A percentile compares a stretch with the other conserved stretches of the same genome.
Conservation (phyloP, 805 yeast species). For the Wickerhamia fluorescens region DNA sequence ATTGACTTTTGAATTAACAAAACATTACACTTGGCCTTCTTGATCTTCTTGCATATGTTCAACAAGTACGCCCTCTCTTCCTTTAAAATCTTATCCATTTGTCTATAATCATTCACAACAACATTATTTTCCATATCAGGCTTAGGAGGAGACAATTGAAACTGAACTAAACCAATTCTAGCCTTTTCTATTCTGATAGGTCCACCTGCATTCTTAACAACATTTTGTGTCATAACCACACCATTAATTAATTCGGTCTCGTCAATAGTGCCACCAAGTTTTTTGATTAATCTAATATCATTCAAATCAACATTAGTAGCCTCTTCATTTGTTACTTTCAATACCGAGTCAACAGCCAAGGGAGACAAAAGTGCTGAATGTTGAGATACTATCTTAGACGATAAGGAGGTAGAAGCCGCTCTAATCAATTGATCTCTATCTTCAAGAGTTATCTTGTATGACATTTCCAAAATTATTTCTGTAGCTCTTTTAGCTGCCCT, state of each 20-base stretch:
- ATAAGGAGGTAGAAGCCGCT: slow-evolving; percentile 92
- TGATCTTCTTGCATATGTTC: slow-evolving; percentile 92
- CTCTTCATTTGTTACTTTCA: slow-evolving; percentile 59
- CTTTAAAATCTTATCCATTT: slow-evolving; percentile 96
- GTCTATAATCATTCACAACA: slow-evolving; percentile 95
- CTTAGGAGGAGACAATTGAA: slow-evolving; percentile 93
- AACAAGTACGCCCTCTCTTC: slow-evolving; percentile 95
- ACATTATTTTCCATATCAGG: slow-evolving; percentile 98
- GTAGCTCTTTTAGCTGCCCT: slow-evolving; percentile 80
- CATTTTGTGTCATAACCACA: slow-evolving; percentile 87
- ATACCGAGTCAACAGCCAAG: slow-evolving; percentile 87
- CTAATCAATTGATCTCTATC: slow-evolving; percentile 80
- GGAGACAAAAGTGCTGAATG: slow-evolving; percentile 83
- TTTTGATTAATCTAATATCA: slow-evolving; percentile 84
- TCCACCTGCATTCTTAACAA: slow-evolving; percentile 86
- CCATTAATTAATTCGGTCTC: slow-evolving; percentile 93
- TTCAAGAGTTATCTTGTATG: slow-evolving; percentile 65
- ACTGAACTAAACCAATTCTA: slow-evolving; percentile 80
- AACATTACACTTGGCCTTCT: slow-evolving; percentile 94
- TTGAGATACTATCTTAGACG: slow-evolving; percentile 94
- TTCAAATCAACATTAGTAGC: slow-evolving; percentile 72
- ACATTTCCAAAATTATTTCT: slow-evolving; percentile 77
- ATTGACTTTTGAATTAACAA: slow-evolving; percentile 87
- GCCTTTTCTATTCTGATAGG: slow-evolving; percentile 95
- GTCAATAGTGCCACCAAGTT: slow-evolving; percentile 96